Evolutionary conservation across 139 green algal species (phyloP), one percentile per base, ranked within the genome.

Genomic region (Spirogloea muscicola): DNA sequence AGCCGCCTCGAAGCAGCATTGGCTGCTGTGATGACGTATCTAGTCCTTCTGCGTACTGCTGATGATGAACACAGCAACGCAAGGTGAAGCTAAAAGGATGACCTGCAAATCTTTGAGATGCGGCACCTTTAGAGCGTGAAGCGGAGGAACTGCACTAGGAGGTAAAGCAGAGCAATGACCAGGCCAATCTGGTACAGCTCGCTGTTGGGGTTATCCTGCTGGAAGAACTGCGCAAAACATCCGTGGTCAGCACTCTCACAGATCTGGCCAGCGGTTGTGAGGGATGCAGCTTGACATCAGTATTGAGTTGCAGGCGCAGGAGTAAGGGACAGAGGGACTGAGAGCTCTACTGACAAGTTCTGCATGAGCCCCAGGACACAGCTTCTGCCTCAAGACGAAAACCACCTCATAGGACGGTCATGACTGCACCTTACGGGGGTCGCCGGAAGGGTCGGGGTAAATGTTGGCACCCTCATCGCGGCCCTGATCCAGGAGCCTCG

Each of bases 361-460:
- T n/a, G n/a, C n/a, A n/a, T n/a, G n/a, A n/a, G n/a, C n/a, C n/a
- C n/a, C n/a, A n/a, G n/a, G n/a, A n/a, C n/a, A n/a, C n/a, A n/a
- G n/a, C n/a, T n/a, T n/a, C n/a, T n/a, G n/a, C n/a, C n/a, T n/a
- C n/a, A n/a, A n/a, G n/a, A n/a, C n/a, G n/a, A n/a, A n/a, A n/a
- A n/a, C n/a, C n/a, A 44, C 18, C n/a, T 52, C n/a, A 18, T 21
- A 44, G 21, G 18, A 21, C 21, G n/a, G n/a, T 39, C n/a, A 21
- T 66, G 18, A 52, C n/a, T 60, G 57, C 57, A 76, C 68, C 68
- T 27, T 7, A n/a, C 68, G 52, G 7, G 68, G 68, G 57, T 76
- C 68, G n/a, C n/a, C n/a, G 3, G 38, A 55, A 5, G 68, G 68
- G 42, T 76, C 68, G 43, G 33, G 6, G 6, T 76, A 76, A 37